Evolutionary conservation across 768 basidiomycete genomes (phyloP), one percentile per base, ranked within the genome.

Genomic region (Boletus edulis): DNA sequence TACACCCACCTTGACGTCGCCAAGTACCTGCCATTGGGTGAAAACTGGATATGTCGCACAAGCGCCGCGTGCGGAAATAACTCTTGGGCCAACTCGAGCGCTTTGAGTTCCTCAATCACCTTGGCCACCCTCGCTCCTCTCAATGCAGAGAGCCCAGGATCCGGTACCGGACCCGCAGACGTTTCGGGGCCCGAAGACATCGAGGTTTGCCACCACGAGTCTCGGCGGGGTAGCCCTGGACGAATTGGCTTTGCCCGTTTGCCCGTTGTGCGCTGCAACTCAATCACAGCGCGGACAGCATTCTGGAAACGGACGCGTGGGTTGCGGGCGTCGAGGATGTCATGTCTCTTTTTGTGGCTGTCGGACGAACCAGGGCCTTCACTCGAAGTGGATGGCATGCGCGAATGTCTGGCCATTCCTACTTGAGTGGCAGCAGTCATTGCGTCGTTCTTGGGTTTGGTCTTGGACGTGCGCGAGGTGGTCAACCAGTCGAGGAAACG

Each of bases 21-120:
- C 49, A 82, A 61, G 52, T 75, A 80, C 60, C 72, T 75, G n/a
- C 81, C 81, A 49, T 78, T 76, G 5, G 80, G 81, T 17, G 81
- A 82, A 67, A 82, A 82, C 57, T 82, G 76, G 34, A 83, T 55
- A 49, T 82, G 79, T n/a, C 81, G 63, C 35, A 82, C 81, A 27
- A 81, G 73, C 11, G 81, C 81, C 22, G 66, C 64, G 48, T 82
- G 81, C 4, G 74, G 71, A 20, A 62, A 64, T 8, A 78, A 54
- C 43, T 74, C 75, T 52, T 80, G 75, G 8, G 68, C 67, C 40
- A 71, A 54, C 32, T 67, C 62, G 49, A 82, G 64, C 45, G 54
- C 64, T 59, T 72, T 75, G 37, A 82, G 62, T 46, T 72, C 72
- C 12, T 78, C 74, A 14, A 77, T 67, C 32, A 76, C 64, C 17